Conservation (phyloP, 2,329 filamentous ascomycete species). For the Penicillium sp. region DNA sequence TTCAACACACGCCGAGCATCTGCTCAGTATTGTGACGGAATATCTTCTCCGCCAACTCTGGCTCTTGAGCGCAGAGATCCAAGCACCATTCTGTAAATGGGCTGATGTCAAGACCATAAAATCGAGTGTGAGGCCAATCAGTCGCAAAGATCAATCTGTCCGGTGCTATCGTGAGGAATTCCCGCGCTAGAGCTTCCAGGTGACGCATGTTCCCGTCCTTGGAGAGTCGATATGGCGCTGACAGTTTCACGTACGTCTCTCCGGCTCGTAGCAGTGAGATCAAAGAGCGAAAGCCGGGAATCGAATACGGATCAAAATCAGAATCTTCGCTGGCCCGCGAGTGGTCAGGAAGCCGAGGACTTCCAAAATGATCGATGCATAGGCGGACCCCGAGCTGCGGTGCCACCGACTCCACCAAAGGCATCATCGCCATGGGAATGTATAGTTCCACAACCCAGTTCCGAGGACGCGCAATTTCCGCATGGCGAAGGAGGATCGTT, state of each 20-base stretch:
- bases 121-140: conserved; percentile 61
- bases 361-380: conserved; percentile 57
- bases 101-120: conserved; percentile 51
- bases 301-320: conserved; percentile 38
- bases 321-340: conserved; percentile 9
- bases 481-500: conserved; percentile 43
- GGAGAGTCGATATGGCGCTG: conserved; percentile 53
- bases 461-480: conserved; percentile 45
- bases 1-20: conserved; percentile 37
- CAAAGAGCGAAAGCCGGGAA: conserved; percentile 48
- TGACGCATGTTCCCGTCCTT: conserved; percentile 41
- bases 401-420: conserved; percentile 46
- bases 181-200: conserved; percentile 44
- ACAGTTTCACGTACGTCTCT: conserved; percentile 53
- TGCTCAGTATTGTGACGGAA: conserved; percentile 53
- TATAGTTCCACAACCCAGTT: conserved; percentile 57
- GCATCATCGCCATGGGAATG: conserved; percentile 47
- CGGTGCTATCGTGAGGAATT: conserved; percentile 44
- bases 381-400: conserved; percentile 47
- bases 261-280: conserved; percentile 44
- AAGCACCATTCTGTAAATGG: conserved; percentile 52
- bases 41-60: conserved; percentile 44
- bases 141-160: conserved; percentile 53
- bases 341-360: conserved; percentile 35
- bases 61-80: conserved; percentile 47